Base-by-base conservation (phyloP, 305 asterid species). In the Ilex paraguariensis region DNA sequence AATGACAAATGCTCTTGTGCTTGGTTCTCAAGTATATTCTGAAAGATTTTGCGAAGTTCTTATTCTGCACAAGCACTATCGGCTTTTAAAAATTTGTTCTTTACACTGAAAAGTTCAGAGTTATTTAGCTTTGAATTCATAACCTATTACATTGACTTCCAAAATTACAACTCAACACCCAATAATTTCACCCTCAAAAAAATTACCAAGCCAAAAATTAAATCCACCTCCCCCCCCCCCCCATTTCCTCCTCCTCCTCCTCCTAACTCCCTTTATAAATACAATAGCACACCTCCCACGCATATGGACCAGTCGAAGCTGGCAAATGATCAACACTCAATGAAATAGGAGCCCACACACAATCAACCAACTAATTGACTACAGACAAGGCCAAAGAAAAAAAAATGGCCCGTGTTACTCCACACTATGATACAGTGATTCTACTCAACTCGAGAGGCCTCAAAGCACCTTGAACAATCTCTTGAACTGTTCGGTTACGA, bases 381-480 rank as follows among this genome's bases (percentile, higher is more conserved):
- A 39, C 65, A 74, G 77, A 79, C 65, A 69, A 82, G 84, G 84
- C 82, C 83, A 53, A 72, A 36, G 73, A 72, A 74, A 80, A 82
- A 56, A 17, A 54, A 82, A 75, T 64, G 78, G 83, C 83, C 89
- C 89, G 63, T 70, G 14, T 73, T 73, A 70, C 21, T 74, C 86
- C 58, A 55, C 67, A 58, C 79, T 79, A 82, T 81, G 79, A 77
- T 80, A 82, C 87, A 74, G 76, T 56, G 49, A 72, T 57, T 72
- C 79, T 64, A 78, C 77, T 76, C 74, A 84, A 59, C 71, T 84
- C 91, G 63, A 64, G 87, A 40, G 93, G 84, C 83, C 87, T 81
- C 85, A 88, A 80, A 72, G 96, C 86, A 76, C 91, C 91, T 81
- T 88, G 94, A 71, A 88, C 95, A 48, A 88, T 88, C 70, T 84